Evolutionary conservation across 345 rosid genomes (phyloP).

Genomic region (Streptanthus diversifolius): DNA sequence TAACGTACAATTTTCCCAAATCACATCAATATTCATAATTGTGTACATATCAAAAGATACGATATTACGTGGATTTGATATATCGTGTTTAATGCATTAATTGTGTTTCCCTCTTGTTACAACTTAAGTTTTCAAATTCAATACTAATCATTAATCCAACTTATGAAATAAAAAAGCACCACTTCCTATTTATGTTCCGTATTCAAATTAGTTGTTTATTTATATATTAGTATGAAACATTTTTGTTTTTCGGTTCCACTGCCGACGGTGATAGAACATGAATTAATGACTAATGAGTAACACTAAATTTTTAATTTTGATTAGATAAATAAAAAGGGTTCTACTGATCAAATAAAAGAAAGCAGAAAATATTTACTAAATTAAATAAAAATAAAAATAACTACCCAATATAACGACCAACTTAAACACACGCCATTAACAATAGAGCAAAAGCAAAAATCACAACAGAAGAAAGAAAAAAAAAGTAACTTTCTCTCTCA

Average conservation of each 20-base stretch:
- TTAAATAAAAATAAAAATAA: slow-evolving; percentile 1
- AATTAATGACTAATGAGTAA: slow-evolving; percentile 3
- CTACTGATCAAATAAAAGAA: background rate
- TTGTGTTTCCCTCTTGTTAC: slow-evolving; percentile 37
- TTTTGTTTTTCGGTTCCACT: slow-evolving; percentile 16
- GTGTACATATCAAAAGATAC: background rate
- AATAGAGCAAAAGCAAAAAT: slow-evolving; percentile 14
- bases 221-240: background rate
- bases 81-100: background rate
- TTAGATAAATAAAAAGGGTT: background rate
- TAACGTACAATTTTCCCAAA: background rate
- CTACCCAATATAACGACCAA: slow-evolving; percentile 43
- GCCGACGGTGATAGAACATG: slow-evolving; percentile 22
- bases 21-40: background rate
- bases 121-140: slow-evolving; percentile 37
- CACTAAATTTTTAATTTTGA: background rate
- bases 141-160: slow-evolving; percentile 26
- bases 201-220: slow-evolving; percentile 11
- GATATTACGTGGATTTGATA: background rate
- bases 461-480: background rate
- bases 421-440: slow-evolving; percentile 32
- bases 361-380: background rate
- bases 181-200: slow-evolving; percentile 12
- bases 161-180: slow-evolving; percentile 17
- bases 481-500: slow-evolving; percentile 9